Evolutionary conservation across 495 filamentous ascomycete genomes (phyloP).

Genomic region (Emericellopsis terricola): DNA sequence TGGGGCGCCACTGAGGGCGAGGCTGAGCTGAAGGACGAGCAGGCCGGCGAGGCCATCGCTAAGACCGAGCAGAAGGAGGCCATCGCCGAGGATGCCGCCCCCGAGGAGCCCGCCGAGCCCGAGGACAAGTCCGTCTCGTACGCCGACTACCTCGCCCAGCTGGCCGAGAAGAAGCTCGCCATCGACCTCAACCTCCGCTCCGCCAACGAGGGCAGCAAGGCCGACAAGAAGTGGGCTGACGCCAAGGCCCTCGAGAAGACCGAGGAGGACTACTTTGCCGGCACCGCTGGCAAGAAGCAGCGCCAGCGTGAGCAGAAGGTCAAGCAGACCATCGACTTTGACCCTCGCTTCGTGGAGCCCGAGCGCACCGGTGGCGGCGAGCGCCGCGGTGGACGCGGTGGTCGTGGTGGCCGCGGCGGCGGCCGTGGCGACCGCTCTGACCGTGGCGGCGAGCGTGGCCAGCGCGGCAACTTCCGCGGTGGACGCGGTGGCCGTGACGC

Average conservation of each 20-base stretch:
- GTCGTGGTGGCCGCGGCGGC: slow-evolving; percentile 29
- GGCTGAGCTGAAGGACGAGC: slow-evolving; percentile 73
- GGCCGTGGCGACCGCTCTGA: slow-evolving; percentile 22
- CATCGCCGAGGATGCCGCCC: slow-evolving; percentile 13
- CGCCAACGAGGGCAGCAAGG: slow-evolving; percentile 74
- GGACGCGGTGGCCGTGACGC: slow-evolving; percentile 26
- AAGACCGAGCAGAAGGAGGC: slow-evolving; percentile 58
- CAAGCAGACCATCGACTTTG: slow-evolving; percentile 78
- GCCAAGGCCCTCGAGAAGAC: slow-evolving; percentile 62
- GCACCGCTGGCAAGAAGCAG: slow-evolving; percentile 59
- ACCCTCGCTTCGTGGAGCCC: slow-evolving; percentile 57
- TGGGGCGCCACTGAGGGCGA: slow-evolving; percentile 75
- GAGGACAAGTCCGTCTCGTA: slow-evolving; percentile 82
- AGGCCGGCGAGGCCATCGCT: slow-evolving; percentile 72
- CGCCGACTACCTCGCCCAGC: slow-evolving; percentile 74
- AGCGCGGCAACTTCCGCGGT: slow-evolving; percentile 23
- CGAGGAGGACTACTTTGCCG: slow-evolving; percentile 65
- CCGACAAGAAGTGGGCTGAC: slow-evolving; percentile 78
- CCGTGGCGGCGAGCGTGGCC: slow-evolving; percentile 26
- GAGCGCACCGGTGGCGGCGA: slow-evolving; percentile 33
- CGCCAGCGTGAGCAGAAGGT: slow-evolving; percentile 81
- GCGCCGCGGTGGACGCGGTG: slow-evolving; percentile 34
- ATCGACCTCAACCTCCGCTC: slow-evolving; percentile 65
- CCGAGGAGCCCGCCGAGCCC: slow-evolving; percentile 35
- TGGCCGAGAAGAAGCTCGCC: slow-evolving; percentile 59